Conservation (phyloP, 2,329 filamentous ascomycete genomes). For the Ophiostoma quercus region DNA sequence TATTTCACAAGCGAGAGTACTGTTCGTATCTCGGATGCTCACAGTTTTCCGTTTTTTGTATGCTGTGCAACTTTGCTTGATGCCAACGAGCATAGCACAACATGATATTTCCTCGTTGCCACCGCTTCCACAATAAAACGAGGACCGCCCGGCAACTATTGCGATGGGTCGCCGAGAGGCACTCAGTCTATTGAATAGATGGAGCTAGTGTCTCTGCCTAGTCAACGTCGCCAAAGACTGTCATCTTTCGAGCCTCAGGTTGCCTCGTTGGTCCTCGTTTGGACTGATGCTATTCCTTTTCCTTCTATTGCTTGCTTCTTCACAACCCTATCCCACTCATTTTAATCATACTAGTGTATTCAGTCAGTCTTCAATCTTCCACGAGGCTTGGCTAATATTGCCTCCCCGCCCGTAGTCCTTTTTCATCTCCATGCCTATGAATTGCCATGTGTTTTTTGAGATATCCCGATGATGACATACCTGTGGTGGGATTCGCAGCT, state of each 20-base stretch:
- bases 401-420: neutral
- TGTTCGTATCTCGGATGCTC: neutral
- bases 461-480: neutral
- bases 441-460: neutral
- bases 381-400: slow-evolving; percentile 3
- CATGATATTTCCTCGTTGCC: neutral
- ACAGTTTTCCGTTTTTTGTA: neutral
- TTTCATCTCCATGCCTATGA: neutral
- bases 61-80: neutral
- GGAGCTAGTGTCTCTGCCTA: neutral
- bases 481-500: neutral
- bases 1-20: neutral
- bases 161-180: neutral
- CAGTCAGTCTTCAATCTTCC: neutral
- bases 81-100: neutral
- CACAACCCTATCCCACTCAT: neutral
- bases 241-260: neutral
- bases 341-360: neutral
- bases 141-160: neutral
- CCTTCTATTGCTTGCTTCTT: neutral
- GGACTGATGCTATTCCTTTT: neutral
- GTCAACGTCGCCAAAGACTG: neutral
- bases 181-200: neutral
- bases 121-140: neutral
- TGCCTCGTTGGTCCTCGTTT: neutral